A percentile compares a stretch with the other conserved stretches of the same genome.
These are phyloP conservation scores for Backusella sp. DNA, from an alignment of 192 early-diverging fungal species.

Conservation along the genomic window DNA sequence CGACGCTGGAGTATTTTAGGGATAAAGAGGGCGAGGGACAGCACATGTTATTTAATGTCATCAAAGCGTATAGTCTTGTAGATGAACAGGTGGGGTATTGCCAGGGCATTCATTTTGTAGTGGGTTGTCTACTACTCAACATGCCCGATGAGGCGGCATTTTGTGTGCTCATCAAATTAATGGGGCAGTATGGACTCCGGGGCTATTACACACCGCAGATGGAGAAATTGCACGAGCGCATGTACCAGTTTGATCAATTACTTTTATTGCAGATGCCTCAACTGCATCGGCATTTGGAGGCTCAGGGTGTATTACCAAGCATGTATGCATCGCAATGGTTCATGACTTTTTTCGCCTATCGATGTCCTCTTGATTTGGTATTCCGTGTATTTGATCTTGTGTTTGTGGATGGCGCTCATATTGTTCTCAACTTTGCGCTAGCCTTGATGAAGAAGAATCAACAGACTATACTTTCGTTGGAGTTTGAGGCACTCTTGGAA, in stretches of 20 bases:
- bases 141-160: conserved; percentile 99
- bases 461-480: conserved; percentile 71
- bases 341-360: conserved; percentile 98
- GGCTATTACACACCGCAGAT: conserved; percentile 90
- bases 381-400: conserved; percentile 91
- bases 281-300: conserved; percentile 74
- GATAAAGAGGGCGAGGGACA: conserved; percentile 72
- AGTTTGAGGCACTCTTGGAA: conserved; percentile 84
- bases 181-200: conserved; percentile 86
- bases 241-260: conserved; percentile 90
- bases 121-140: conserved; percentile 87
- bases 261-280: conserved; percentile 77
- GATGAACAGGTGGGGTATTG: conserved; percentile 98
- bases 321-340: conserved; percentile 99
- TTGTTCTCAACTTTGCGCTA: conserved; percentile 81
- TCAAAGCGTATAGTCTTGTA: conserved; percentile 90
- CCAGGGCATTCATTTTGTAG: conserved; percentile 94
- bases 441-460: conserved; percentile 86
- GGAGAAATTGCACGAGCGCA: conserved; percentile 81
- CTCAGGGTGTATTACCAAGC: conserved; percentile 79
- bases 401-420: conserved; percentile 88
- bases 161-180: conserved; percentile 85
- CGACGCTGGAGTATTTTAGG: conserved; percentile 79
- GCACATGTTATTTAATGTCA: conserved; percentile 84
- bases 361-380: conserved; percentile 88